Percentiles rank a stretch among this genome's conserved stretches.
These are phyloP conservation scores for Pouteria glomerata DNA, from an alignment of 148 eudicot genomes.

Conservation along the genomic window DNA sequence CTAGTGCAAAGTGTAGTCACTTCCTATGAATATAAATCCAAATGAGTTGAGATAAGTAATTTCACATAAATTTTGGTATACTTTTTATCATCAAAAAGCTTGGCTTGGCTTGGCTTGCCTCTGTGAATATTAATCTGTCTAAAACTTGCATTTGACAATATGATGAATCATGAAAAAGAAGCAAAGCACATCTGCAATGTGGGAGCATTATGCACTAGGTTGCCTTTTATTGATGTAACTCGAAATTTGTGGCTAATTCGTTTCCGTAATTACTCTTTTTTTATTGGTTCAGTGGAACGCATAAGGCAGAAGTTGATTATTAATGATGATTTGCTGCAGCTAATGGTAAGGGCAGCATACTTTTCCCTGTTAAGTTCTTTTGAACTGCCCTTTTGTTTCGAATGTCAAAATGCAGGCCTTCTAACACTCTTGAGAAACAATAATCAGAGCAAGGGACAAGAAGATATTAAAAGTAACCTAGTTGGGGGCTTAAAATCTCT, in stretches of 20 bases:
- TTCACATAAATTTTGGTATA: not conserved
- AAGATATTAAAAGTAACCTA: constrained; percentile 50
- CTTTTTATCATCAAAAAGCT: not conserved
- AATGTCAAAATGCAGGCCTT: not conserved
- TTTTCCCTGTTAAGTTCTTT: constrained; percentile 5
- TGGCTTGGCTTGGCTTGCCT: not conserved
- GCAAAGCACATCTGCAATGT: not conserved
- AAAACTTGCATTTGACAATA: not conserved
- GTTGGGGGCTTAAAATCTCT: constrained; percentile 46
- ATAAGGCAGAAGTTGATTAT: constrained; percentile 65
- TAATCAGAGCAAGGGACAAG: constrained; percentile 76
- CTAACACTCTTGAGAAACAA: constrained; percentile 15
- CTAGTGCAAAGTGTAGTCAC: no score
- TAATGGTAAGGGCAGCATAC: constrained; percentile 43
- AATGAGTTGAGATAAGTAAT: not conserved
- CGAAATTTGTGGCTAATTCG: not conserved
- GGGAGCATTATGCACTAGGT: not conserved
- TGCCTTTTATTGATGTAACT: constrained; percentile 1
- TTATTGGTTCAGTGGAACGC: constrained; percentile 57
- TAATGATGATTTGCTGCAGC: constrained; percentile 60
- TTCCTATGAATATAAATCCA: no score
- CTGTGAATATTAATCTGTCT: not conserved
- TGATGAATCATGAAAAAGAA: not conserved
- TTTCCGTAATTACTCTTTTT: not conserved
- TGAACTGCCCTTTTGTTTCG: not conserved